Percentiles rank a stretch among this genome's conserved stretches.
These are phyloP conservation scores for Mycena maculata DNA, from an alignment of 768 basidiomycete genomes.

Conservation along the genomic window DNA sequence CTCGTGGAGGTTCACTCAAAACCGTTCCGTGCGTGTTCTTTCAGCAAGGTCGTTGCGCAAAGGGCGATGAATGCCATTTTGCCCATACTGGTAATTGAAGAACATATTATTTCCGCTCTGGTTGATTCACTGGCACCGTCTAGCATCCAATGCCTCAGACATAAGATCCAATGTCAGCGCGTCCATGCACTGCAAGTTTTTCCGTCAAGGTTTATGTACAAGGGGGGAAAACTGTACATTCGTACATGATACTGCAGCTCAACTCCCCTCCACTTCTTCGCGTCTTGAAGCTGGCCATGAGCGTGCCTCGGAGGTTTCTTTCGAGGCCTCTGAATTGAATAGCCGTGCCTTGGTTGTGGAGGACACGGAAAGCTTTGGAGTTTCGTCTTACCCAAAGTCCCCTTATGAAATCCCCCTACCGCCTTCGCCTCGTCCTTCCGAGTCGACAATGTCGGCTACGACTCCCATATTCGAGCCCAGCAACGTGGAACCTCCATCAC, in stretches of 20 bases:
- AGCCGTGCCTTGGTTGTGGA: too few relatives aligned
- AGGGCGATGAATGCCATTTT: slow-evolving; percentile 27
- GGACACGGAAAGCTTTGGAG: not conserved
- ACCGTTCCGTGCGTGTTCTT: slow-evolving; percentile 22
- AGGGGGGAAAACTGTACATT: slow-evolving; percentile 23
- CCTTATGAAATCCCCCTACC: too few relatives aligned
- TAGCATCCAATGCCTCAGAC: slow-evolving; percentile 3
- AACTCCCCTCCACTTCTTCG: not conserved
- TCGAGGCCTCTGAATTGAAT: not conserved
- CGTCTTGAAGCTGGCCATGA: not conserved
- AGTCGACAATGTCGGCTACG: too few relatives aligned
- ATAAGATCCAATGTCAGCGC: not conserved
- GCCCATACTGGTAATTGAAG: slow-evolving; percentile 25
- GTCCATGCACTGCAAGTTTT: slow-evolving; percentile 22
- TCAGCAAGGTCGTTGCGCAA: slow-evolving; percentile 11
- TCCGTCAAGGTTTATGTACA: slow-evolving; percentile 21
- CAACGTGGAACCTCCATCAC: slow-evolving; percentile 1
- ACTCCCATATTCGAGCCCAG: slow-evolving; percentile 26
- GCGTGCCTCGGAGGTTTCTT: not conserved
- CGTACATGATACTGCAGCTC: slow-evolving; percentile 6
- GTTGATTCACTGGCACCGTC: slow-evolving; percentile 5
- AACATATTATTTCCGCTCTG: not conserved
- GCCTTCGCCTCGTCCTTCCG: not conserved
- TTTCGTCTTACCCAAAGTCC: not conserved
- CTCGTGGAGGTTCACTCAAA: not conserved